Percentiles rank a stretch among this genome's conserved stretches.
Conservation (phyloP, 805 yeast genomes). For the Candida bentonensis region DNA sequence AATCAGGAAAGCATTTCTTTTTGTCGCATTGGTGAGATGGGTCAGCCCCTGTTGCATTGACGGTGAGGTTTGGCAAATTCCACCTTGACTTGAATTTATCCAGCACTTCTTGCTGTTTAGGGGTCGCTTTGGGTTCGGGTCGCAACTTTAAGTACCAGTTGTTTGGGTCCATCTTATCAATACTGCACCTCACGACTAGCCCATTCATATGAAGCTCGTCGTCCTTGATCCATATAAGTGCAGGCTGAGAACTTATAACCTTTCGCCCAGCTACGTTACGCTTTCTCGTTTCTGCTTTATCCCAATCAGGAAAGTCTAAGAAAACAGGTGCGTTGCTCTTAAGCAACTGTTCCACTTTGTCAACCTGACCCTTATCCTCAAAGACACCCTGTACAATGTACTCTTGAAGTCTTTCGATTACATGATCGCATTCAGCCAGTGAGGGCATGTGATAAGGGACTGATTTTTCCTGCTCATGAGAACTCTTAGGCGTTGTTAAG, state of each 20-base stretch:
- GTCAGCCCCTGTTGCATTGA: no score
- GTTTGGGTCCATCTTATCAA: no score
- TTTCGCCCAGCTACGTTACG: neutral
- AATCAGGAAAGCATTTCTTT: no score
- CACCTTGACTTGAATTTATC: no score
- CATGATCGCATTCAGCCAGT: neutral
- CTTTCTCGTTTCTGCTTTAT: neutral
- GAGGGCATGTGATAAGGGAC: no score
- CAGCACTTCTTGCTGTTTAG: no score
- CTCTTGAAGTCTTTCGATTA: neutral
- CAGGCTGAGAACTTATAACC: neutral
- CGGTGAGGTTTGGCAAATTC: no score
- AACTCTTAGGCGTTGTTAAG: no score
- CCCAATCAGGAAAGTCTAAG: neutral
- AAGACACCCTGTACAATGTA: neutral
- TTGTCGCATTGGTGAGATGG: no score
- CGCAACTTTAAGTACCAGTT: no score
- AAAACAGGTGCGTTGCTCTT: neutral
- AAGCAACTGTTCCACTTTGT: neutral
- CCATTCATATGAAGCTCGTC: neutral
- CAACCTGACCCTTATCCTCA: neutral
- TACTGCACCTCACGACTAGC: neutral
- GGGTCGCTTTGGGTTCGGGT: no score
- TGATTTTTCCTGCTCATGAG: no score
- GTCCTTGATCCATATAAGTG: neutral